These are phyloP conservation scores for Colletotrichum orchidophilum DNA, from an alignment of 2,329 filamentous ascomycete genomes.

Conservation along the genomic window DNA sequence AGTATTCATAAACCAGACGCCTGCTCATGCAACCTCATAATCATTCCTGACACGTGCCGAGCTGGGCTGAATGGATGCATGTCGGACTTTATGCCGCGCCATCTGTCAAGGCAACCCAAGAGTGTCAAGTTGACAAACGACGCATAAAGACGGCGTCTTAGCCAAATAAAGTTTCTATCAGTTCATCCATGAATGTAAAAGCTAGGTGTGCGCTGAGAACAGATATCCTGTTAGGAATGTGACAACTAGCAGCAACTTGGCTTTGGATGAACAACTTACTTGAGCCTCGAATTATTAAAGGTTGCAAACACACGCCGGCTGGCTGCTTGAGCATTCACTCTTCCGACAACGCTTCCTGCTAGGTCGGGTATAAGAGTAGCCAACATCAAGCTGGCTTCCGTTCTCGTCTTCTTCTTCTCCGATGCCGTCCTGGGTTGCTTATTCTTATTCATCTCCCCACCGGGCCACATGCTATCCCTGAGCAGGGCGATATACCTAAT, in stretches of 20 bases:
- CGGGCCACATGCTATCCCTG: conserved; percentile 85
- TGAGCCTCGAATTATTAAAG: conserved; percentile 89
- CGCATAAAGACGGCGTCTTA: conserved; percentile 31
- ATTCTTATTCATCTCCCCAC: conserved; percentile 63
- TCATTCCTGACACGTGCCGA: not conserved
- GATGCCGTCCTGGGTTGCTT: conserved; percentile 67
- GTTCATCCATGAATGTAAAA: conserved; percentile 77
- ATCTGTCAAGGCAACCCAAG: not conserved
- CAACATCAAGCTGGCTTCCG: conserved; percentile 88
- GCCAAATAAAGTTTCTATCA: conserved; percentile 72
- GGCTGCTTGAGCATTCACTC: conserved; percentile 89
- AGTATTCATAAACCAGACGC: conserved; percentile 8
- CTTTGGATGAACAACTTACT: conserved; percentile 65
- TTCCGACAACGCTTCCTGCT: conserved; percentile 90
- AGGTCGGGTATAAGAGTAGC: conserved; percentile 91
- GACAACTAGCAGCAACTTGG: conserved; percentile 37
- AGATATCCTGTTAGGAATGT: not conserved
- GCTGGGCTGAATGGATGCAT: not conserved
- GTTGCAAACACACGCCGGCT: conserved; percentile 89
- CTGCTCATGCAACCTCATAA: conserved; percentile 12
- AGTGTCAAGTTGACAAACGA: not conserved
- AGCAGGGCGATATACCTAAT: conserved; percentile 78
- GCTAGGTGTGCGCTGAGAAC: conserved; percentile 68
- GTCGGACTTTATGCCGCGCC: not conserved
- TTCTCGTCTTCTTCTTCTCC: conserved; percentile 83